These are phyloP conservation scores for Santalum album DNA, from an alignment of 164 flowering plant species.

Conservation along the genomic window DNA sequence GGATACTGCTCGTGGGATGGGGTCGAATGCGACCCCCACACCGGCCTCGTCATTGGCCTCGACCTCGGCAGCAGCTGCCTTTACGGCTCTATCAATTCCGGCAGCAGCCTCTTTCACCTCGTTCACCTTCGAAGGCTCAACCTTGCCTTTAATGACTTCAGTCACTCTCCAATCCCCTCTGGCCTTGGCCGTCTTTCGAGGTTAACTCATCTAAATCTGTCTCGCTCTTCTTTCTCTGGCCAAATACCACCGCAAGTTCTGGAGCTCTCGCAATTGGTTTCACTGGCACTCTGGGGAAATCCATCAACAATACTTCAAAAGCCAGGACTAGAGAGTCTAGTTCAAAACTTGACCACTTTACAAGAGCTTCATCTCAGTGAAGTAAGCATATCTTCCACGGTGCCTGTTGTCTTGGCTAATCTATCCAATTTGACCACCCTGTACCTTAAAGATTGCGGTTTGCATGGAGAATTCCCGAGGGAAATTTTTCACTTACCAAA, in stretches of 20 bases:
- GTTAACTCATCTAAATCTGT: constrained; percentile 17
- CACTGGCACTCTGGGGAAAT: constrained; percentile 13
- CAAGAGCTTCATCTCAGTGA: constrained; percentile 10
- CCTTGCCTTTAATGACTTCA: constrained; percentile 20
- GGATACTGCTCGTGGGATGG: constrained; percentile 28
- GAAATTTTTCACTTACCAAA: constrained; percentile 12
- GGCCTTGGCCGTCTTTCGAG: constrained; percentile 9
- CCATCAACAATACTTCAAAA: background rate
- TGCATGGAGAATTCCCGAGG: constrained; percentile 15
- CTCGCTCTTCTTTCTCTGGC: constrained; percentile 14
- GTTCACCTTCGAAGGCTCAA: constrained; percentile 16
- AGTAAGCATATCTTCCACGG: constrained; percentile 7
- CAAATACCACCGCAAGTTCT: constrained; percentile 19
- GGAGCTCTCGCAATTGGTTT: constrained; percentile 12
- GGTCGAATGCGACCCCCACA: constrained; percentile 11
- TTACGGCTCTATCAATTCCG: constrained; percentile 12
- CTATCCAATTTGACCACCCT: constrained; percentile 10
- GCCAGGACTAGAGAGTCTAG: background rate
- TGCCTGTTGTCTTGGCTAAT: constrained; percentile 11
- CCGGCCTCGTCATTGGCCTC: constrained; percentile 18
- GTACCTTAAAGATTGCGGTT: background rate
- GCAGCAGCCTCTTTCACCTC: constrained; percentile 18
- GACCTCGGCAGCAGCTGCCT: constrained; percentile 18
- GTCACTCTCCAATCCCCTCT: constrained; percentile 15
- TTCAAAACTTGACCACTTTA: constrained; percentile 6